phyloP scores from a whole-genome alignment of 2,329 filamentous ascomycete genomes.

The Pyrenophora graminea region DNA sequence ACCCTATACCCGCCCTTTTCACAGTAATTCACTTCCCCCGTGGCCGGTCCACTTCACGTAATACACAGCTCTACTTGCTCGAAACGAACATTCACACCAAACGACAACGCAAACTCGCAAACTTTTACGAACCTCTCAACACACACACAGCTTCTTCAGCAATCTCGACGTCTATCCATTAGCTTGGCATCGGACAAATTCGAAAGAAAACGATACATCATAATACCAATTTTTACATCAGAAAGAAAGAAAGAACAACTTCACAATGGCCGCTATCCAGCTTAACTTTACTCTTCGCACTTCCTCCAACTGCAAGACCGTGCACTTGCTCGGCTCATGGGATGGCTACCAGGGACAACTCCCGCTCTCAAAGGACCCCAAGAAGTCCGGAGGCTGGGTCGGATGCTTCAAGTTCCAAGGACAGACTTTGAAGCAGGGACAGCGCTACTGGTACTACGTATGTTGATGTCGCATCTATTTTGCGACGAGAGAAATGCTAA shows the following conservation, averaged over 20 bases:
- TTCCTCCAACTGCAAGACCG: conserved; percentile 94
- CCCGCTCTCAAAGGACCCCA: conserved; percentile 86
- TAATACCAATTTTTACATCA: conserved; percentile 26
- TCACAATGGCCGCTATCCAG: conserved; percentile 82
- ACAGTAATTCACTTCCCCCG: conserved; percentile 46
- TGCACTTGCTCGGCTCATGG: conserved; percentile 97
- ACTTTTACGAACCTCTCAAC: conserved; percentile 30
- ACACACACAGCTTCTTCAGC: conserved; percentile 40
- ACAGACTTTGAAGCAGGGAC: conserved; percentile 80
- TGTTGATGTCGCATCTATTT: conserved; percentile 26
- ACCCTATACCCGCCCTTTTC: conserved; percentile 30
- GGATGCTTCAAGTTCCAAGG: conserved; percentile 96
- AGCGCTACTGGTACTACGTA: conserved; percentile 98
- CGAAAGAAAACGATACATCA: conserved; percentile 33
- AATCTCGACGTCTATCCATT: conserved; percentile 46
- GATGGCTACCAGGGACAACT: conserved; percentile 96
- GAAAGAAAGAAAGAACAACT: conserved; percentile 28
- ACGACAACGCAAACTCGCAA: conserved; percentile 37
- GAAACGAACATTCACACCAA: conserved; percentile 33
- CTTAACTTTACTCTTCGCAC: conserved; percentile 95
- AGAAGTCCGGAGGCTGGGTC: conserved; percentile 90
- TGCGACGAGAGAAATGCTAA: conserved; percentile 22
- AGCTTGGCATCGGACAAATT: conserved; percentile 40
- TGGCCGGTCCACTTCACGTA: conserved; percentile 52
- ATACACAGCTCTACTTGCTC: conserved; percentile 57